These are phyloP conservation scores for Lactifluus rugatus DNA, from an alignment of 768 basidiomycete genomes.

Conservation along the genomic window DNA sequence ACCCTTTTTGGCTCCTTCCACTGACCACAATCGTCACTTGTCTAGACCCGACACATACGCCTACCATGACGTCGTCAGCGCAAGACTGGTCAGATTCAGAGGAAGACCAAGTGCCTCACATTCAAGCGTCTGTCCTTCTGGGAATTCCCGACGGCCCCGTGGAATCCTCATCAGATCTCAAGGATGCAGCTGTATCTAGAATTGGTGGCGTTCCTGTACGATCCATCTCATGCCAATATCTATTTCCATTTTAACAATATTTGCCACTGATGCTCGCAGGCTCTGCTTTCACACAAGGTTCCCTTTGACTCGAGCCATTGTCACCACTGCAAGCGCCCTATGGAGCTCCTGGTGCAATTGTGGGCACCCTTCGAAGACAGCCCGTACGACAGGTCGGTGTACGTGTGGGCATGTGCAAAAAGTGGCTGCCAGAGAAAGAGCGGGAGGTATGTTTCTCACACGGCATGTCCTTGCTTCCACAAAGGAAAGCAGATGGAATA, in stretches of 20 bases:
- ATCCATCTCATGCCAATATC: slow-evolving; percentile 42
- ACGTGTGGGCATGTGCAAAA: slow-evolving; percentile 75
- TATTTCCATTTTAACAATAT: slow-evolving; percentile 34
- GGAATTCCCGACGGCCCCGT: slow-evolving; percentile 74
- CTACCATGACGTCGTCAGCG: slow-evolving; percentile 32
- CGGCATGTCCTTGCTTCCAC: not conserved
- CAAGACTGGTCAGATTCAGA: slow-evolving; percentile 81
- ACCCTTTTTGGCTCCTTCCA: slow-evolving; percentile 2
- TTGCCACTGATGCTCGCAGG: slow-evolving; percentile 37
- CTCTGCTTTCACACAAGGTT: slow-evolving; percentile 59
- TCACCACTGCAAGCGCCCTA: slow-evolving; percentile 58
- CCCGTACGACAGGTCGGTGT: slow-evolving; percentile 74
- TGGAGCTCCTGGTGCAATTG: slow-evolving; percentile 78
- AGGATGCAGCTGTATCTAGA: slow-evolving; percentile 78
- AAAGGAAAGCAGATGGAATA: not conserved
- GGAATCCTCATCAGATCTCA: slow-evolving; percentile 45
- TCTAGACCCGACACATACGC: not conserved
- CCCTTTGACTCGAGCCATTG: slow-evolving; percentile 56
- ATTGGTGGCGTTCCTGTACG: slow-evolving; percentile 88
- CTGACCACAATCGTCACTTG: slow-evolving; percentile 14
- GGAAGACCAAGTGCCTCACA: slow-evolving; percentile 43
- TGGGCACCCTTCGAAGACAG: slow-evolving; percentile 88
- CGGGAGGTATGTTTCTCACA: slow-evolving; percentile 52
- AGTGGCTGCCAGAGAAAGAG: slow-evolving; percentile 61
- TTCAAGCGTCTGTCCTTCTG: slow-evolving; percentile 66